Evolutionary conservation across 2,329 filamentous ascomycete species (phyloP).

Genomic region (Fusarium algeriense): DNA sequence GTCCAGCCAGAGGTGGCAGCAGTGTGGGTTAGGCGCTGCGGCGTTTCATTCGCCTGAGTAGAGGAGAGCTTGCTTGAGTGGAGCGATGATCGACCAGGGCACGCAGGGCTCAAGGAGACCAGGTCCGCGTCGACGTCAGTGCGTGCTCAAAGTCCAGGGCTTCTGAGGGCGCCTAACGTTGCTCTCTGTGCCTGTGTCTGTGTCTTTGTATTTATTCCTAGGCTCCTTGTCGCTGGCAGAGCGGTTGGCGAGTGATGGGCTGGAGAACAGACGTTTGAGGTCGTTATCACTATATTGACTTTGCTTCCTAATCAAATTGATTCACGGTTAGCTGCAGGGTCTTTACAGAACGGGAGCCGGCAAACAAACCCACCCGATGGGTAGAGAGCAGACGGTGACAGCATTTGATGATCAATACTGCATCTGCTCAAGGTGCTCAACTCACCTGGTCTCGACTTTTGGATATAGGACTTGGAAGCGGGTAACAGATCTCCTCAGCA

Average conservation of each 20-base stretch:
- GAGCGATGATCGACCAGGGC: constrained; percentile 50
- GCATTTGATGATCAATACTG: constrained; percentile 35
- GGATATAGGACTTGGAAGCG: constrained; percentile 13
- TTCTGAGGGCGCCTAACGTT: constrained; percentile 34
- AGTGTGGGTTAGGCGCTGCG: constrained; percentile 51
- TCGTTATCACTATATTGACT: constrained; percentile 17
- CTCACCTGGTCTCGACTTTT: constrained; percentile 20
- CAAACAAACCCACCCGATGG: constrained; percentile 34
- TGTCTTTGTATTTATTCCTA: constrained; percentile 11
- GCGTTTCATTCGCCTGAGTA: constrained; percentile 51
- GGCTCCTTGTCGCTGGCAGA: constrained; percentile 29
- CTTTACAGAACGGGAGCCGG: constrained; percentile 35
- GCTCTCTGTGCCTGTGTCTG: neutral
- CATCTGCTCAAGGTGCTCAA: constrained; percentile 21
- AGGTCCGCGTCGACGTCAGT: constrained; percentile 44
- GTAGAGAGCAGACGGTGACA: constrained; percentile 28
- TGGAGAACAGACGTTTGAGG: constrained; percentile 13
- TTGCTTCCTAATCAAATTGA: constrained; percentile 18
- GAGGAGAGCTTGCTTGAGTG: constrained; percentile 44
- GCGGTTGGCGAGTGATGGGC: constrained; percentile 35
- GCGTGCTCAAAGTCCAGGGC: constrained; percentile 37
- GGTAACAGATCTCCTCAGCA: constrained; percentile 21
- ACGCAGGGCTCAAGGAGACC: constrained; percentile 39
- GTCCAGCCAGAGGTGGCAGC: constrained; percentile 45
- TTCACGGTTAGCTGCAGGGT: constrained; percentile 44